Evolutionary conservation across 164 flowering plant species (phyloP).

Genomic region (Aristolochia contorta): DNA sequence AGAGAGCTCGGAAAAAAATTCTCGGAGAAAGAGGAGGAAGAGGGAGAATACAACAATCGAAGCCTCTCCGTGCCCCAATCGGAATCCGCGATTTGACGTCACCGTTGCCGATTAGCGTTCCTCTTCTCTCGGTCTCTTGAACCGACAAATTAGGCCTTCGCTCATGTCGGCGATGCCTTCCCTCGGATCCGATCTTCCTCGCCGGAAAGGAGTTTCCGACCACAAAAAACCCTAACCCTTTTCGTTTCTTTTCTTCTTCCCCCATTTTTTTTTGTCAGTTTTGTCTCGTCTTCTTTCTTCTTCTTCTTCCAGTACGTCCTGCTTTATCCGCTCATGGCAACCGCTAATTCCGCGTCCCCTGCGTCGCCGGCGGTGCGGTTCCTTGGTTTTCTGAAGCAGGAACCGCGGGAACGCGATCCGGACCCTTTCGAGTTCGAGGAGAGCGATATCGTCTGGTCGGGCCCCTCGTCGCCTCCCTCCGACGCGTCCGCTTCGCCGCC

Average conservation of each 20-base stretch:
- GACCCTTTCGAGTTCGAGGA: constrained; percentile 32
- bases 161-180: background rate
- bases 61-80: background rate
- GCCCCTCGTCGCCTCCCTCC: background rate
- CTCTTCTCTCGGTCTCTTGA: too few species aligned
- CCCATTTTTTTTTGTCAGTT: constrained; percentile 13
- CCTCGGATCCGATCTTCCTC: background rate
- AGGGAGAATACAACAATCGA: too few species aligned
- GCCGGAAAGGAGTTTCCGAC: background rate
- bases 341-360: background rate
- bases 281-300: background rate
- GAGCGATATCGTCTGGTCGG: constrained; percentile 45
- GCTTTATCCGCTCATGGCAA: background rate
- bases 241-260: constrained; percentile 5
- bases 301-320: constrained; percentile 5
- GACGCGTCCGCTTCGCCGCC: constrained; percentile 10
- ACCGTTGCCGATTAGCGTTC: constrained; percentile 2
- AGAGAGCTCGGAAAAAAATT: too few species aligned
- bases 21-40: too few species aligned
- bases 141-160: too few species aligned
- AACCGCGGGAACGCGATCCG: constrained; percentile 10
- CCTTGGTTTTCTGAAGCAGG: constrained; percentile 19
- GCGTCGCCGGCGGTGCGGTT: constrained; percentile 22
- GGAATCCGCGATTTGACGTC: background rate
- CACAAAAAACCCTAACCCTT: constrained; percentile 1